A percentile compares a stretch with the other conserved stretches of the same genome.
phyloP scores from a whole-genome alignment of 2,329 filamentous ascomycete species.

The Tolypocladium guangdongense region DNA sequence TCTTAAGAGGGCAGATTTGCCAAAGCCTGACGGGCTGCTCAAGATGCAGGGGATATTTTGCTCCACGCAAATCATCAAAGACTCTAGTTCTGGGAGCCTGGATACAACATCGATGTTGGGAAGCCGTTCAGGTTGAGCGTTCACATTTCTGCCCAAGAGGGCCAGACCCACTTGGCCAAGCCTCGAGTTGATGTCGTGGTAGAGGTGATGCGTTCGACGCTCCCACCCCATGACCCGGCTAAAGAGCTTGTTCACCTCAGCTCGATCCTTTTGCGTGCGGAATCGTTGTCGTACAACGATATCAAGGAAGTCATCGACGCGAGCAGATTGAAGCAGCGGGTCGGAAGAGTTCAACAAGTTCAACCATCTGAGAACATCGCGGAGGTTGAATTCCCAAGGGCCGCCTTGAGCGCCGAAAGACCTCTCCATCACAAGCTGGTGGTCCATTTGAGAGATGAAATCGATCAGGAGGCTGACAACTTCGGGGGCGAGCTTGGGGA shows the following conservation, averaged over 20 bases:
- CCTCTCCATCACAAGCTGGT: conserved; percentile 50
- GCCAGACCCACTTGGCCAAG: conserved; percentile 75
- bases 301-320: conserved; percentile 63
- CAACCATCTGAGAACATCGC: conserved; percentile 83
- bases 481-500: conserved; percentile 48
- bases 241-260: conserved; percentile 56
- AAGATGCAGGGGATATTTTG: conserved; percentile 83
- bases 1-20: conserved; percentile 72
- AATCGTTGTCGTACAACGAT: conserved; percentile 84
- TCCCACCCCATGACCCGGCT: conserved; percentile 45
- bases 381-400: conserved; percentile 93
- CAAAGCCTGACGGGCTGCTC: conserved; percentile 73
- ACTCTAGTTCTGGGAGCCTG: conserved; percentile 67
- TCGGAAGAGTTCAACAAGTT: conserved; percentile 45
- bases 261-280: conserved; percentile 57
- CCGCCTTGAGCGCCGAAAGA: conserved; percentile 53
- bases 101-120: conserved; percentile 38
- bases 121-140: conserved; percentile 39
- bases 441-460: conserved; percentile 74
- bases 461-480: conserved; percentile 59
- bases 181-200: conserved; percentile 55
- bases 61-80: conserved; percentile 75
- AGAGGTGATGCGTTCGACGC: conserved; percentile 51
- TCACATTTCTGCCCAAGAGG: conserved; percentile 48
- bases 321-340: conserved; percentile 48